Evolutionary conservation across 768 basidiomycete genomes (phyloP).

Genomic region (Holtermannia corniformis): DNA sequence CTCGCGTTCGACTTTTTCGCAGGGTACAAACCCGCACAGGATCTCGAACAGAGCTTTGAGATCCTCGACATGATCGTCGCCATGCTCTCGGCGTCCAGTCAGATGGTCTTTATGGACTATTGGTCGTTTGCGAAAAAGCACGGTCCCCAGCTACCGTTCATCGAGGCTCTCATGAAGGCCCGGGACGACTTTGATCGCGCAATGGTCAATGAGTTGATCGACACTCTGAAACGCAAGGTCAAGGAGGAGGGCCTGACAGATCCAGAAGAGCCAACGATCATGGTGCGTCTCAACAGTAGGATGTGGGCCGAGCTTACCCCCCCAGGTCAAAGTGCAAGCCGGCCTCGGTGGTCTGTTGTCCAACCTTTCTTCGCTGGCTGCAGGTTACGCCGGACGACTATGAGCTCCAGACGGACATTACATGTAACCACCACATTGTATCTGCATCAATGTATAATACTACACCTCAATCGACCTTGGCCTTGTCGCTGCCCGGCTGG

Average conservation of each 20-base stretch:
- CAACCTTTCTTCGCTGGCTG: conserved; percentile 12
- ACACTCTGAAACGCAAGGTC: conserved; percentile 81
- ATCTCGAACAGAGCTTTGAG: conserved; percentile 73
- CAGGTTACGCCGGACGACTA: conserved; percentile 12
- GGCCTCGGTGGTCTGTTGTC: conserved; percentile 18
- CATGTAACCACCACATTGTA: background rate
- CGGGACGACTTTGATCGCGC: conserved; percentile 86
- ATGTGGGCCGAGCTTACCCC: background rate
- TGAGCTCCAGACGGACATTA: conserved; percentile 2
- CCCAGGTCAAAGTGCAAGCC: conserved; percentile 25
- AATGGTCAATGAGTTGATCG: conserved; percentile 81
- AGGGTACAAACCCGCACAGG: conserved; percentile 63
- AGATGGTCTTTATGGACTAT: conserved; percentile 83
- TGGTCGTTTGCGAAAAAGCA: conserved; percentile 87
- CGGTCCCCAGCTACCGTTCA: conserved; percentile 84
- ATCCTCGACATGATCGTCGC: conserved; percentile 73
- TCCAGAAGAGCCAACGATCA: conserved; percentile 40
- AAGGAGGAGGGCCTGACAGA: conserved; percentile 58
- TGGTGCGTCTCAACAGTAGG: conserved; percentile 22
- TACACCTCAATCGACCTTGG: conserved; percentile 39
- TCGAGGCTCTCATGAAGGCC: conserved; percentile 80
- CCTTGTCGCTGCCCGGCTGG: conserved; percentile 35
- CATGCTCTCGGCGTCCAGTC: conserved; percentile 75
- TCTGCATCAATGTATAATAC: conserved; percentile 3
- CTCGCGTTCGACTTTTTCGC: conserved; percentile 72